Conservation (phyloP, 495 filamentous ascomycete genomes). For the Aspergillus asperescens region DNA sequence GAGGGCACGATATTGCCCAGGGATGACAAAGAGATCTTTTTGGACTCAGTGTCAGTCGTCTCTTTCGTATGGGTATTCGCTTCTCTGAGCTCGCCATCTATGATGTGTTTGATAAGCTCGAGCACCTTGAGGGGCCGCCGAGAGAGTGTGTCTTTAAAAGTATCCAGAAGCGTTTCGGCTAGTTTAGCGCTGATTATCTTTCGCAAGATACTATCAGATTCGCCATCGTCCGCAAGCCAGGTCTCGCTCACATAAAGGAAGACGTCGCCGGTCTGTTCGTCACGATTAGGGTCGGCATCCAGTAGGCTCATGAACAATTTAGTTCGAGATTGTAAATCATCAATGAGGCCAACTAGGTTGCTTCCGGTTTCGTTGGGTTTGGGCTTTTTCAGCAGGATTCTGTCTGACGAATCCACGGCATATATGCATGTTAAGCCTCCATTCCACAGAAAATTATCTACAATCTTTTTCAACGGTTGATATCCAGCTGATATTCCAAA, state of each 20-base stretch:
- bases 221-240: conserved; percentile 49
- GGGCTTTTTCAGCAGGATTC: conserved; percentile 35
- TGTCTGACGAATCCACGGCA: conserved; percentile 22
- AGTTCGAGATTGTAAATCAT: conserved; percentile 36
- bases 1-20: conserved; percentile 33
- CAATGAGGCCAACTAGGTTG: conserved; percentile 37
- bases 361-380: conserved; percentile 11
- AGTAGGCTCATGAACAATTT: conserved; percentile 53
- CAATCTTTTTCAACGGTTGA: conserved; percentile 40
- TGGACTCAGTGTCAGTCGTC: conserved; percentile 1
- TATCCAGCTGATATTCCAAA: conserved; percentile 44
- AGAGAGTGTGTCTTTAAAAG: conserved; percentile 62
- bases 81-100: conserved; percentile 38
- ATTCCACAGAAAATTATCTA: conserved; percentile 49
- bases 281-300: conserved; percentile 43
- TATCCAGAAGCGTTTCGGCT: conserved; percentile 61
- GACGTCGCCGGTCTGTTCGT: conserved; percentile 54
- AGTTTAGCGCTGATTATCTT: conserved; percentile 58
- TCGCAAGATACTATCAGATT: conserved; percentile 36
- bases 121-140: conserved; percentile 57
- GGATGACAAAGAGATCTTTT: conserved; percentile 35
- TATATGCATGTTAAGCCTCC: conserved; percentile 48
- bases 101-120: conserved; percentile 54
- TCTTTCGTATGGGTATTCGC: conserved; percentile 2
- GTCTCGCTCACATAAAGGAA: conserved; percentile 59